Conservation (phyloP, 129 eudicot genomes). For the Flaveria bidentis region DNA sequence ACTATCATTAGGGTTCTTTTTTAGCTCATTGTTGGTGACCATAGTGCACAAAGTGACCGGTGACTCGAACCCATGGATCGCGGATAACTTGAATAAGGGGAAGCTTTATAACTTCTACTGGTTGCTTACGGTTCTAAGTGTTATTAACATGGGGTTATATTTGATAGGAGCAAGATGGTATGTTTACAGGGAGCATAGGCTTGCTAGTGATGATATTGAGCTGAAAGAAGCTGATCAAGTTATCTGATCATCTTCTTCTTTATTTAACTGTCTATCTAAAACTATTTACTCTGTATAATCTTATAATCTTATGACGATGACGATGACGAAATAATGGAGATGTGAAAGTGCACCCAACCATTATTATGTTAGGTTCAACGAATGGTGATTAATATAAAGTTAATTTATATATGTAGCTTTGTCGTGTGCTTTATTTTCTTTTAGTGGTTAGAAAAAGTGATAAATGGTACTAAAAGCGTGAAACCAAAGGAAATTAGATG, state of each 20-base stretch:
- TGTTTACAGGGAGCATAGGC: conserved; percentile 69
- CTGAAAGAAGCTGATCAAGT: not conserved
- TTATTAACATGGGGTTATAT: conserved; percentile 41
- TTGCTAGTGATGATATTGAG: conserved; percentile 22
- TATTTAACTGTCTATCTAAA: not conserved
- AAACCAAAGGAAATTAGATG: not conserved
- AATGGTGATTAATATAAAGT: conserved; percentile 13
- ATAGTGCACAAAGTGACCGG: conserved; percentile 63
- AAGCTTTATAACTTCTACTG: conserved; percentile 76
- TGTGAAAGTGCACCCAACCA: conserved; percentile 3
- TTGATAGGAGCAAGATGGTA: conserved; percentile 57
- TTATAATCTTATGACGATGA: not conserved
- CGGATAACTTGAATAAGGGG: conserved; percentile 69
- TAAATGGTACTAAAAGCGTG: not conserved
- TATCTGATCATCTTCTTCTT: not conserved
- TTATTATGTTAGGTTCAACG: not conserved
- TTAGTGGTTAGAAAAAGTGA: not conserved
- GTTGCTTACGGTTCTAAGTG: conserved; percentile 57
- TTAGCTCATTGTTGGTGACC: conserved; percentile 64
- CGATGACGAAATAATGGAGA: not conserved
- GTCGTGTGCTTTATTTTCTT: not conserved
- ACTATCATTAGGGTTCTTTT: conserved; percentile 63
- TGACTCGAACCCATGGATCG: conserved; percentile 54
- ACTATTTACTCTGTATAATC: not conserved
- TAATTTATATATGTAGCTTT: conserved; percentile 5